These are phyloP conservation scores for Pseudoperonospora humuli DNA, from an alignment of 352 stramenopile genomes.

Conservation along the genomic window DNA sequence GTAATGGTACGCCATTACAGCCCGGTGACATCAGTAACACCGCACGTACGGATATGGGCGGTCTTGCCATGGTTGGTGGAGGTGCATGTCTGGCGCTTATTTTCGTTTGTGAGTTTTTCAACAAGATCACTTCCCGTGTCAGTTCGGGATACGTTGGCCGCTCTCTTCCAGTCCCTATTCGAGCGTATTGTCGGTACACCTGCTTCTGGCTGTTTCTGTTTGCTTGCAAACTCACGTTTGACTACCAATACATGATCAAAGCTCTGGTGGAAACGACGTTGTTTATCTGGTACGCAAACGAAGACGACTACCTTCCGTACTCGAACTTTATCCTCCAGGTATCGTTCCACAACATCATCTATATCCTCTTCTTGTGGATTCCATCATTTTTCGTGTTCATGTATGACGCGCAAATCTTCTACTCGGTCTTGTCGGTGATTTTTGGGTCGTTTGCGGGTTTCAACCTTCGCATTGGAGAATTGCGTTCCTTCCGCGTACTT, in stretches of 20 bases:
- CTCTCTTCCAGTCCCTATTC: conserved; percentile 62
- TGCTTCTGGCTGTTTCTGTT: conserved; percentile 82
- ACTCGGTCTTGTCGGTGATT: conserved; percentile 68
- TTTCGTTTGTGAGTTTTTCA: conserved; percentile 56
- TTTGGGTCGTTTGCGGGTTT: conserved; percentile 78
- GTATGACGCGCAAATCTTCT: conserved; percentile 86
- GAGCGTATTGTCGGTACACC: conserved; percentile 62
- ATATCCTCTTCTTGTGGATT: conserved; percentile 79
- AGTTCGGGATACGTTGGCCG: conserved; percentile 68
- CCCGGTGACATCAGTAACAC: conserved; percentile 20
- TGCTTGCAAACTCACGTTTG: conserved; percentile 67
- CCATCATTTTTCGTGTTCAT: conserved; percentile 79
- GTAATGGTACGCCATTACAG: conserved; percentile 23
- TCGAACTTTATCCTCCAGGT: conserved; percentile 80
- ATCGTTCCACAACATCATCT: conserved; percentile 81
- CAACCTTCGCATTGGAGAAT: conserved; percentile 77
- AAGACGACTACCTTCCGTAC: conserved; percentile 64
- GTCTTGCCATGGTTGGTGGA: conserved; percentile 53
- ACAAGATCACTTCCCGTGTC: conserved; percentile 63
- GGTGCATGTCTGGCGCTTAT: conserved; percentile 39
- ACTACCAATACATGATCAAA: conserved; percentile 86
- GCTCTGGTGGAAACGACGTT: conserved; percentile 75
- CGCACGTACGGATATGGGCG: conserved; percentile 47
- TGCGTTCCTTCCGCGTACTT: conserved; percentile 79
- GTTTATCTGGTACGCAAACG: conserved; percentile 78